Evolutionary conservation across 2,329 filamentous ascomycete genomes (phyloP).

Genomic region (Mariannaea elegans): DNA sequence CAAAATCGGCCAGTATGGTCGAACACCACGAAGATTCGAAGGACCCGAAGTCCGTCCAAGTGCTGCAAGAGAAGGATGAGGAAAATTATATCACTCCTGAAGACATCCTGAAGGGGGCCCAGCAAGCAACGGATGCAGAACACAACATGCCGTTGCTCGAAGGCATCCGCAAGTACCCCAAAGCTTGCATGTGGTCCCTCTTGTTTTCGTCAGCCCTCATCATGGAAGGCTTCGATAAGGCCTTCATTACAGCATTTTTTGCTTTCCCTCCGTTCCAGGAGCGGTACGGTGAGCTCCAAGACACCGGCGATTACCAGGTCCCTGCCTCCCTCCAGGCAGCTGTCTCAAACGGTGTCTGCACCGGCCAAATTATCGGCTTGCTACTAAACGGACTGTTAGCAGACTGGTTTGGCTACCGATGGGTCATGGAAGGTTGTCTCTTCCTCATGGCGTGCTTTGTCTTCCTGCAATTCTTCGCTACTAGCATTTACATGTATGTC

Average conservation of each 20-base stretch:
- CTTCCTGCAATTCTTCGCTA: conserved; percentile 58
- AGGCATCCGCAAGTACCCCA: conserved; percentile 51
- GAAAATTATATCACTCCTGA: conserved; percentile 18
- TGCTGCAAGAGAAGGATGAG: conserved; percentile 23
- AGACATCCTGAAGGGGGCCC: conserved; percentile 27
- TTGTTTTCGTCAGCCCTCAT: conserved; percentile 49
- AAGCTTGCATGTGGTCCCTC: conserved; percentile 48
- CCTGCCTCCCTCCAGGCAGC: conserved; percentile 59
- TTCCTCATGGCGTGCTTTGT: conserved; percentile 53
- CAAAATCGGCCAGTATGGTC: conserved; percentile 13
- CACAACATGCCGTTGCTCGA: conserved; percentile 43
- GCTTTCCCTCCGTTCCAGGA: conserved; percentile 47
- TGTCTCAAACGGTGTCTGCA: conserved; percentile 55
- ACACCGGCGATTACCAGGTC: conserved; percentile 53
- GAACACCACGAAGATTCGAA: conserved; percentile 28
- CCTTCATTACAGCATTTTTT: conserved; percentile 52
- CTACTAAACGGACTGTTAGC: conserved; percentile 57
- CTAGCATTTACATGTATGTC: conserved; percentile 50
- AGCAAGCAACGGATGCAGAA: conserved; percentile 33
- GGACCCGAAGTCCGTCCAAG: conserved; percentile 19
- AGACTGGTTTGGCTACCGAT: conserved; percentile 54
- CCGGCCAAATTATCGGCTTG: conserved; percentile 59
- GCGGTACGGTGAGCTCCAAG: conserved; percentile 47
- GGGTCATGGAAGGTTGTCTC: conserved; percentile 55
- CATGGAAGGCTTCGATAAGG: conserved; percentile 52